These are phyloP conservation scores for Gentiana dahurica DNA, from an alignment of 257 asterid genomes.

Conservation along the genomic window DNA sequence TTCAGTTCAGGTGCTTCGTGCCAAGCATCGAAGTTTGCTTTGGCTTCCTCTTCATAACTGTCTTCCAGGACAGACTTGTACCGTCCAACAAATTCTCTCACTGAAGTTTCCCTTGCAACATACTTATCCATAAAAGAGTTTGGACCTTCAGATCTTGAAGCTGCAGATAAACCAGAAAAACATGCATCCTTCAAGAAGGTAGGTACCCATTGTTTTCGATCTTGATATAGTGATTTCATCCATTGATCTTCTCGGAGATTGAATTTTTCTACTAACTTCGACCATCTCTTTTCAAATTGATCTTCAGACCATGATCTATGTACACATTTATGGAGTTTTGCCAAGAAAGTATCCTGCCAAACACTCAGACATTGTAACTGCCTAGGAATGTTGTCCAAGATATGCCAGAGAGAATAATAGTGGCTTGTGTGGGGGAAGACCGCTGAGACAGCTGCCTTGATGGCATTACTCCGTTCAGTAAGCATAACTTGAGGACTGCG, in stretches of 20 bases:
- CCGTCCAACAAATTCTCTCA: slow-evolving; percentile 51
- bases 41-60: slow-evolving; percentile 82
- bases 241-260: slow-evolving; percentile 66
- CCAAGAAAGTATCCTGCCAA: slow-evolving; percentile 61
- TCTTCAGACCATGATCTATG: slow-evolving; percentile 60
- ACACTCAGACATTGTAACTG: slow-evolving; percentile 51
- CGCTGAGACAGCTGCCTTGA: slow-evolving; percentile 52
- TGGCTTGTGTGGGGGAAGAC: slow-evolving; percentile 52
- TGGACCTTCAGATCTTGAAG: slow-evolving; percentile 63
- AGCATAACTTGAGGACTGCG: slow-evolving; percentile 56
- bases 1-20: slow-evolving; percentile 83
- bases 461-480: slow-evolving; percentile 55
- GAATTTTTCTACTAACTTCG: slow-evolving; percentile 66
- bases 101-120: slow-evolving; percentile 46
- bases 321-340: slow-evolving; percentile 62
- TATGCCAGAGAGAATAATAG: slow-evolving; percentile 51
- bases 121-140: slow-evolving; percentile 64
- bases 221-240: slow-evolving; percentile 55
- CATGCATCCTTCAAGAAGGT: slow-evolving; percentile 53
- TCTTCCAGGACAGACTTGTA: slow-evolving; percentile 58
- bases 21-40: slow-evolving; percentile 89
- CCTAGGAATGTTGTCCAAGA: slow-evolving; percentile 59
- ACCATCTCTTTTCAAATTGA: slow-evolving; percentile 73
- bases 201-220: slow-evolving; percentile 81
- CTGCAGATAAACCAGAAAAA: slow-evolving; percentile 55